Evolutionary conservation across 78 protist genomes (phyloP).

Genomic region (Dictyostelium purpureum): DNA sequence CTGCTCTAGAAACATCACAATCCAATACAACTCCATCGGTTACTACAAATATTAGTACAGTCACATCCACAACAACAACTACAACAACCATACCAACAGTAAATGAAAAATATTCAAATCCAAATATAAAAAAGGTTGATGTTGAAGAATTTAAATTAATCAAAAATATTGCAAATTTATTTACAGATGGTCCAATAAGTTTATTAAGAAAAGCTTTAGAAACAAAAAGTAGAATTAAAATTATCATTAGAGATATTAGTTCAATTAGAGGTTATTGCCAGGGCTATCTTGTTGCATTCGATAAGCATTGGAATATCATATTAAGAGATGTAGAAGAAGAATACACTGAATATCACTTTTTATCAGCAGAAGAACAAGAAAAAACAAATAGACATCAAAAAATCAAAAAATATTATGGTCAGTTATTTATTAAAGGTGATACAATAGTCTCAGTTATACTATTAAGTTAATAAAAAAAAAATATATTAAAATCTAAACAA

Average conservation of each 20-base stretch:
- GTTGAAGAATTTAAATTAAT: constrained; percentile 16
- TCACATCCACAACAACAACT: background rate
- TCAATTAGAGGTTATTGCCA: constrained; percentile 32
- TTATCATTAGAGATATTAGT: constrained; percentile 39
- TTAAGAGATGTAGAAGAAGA: constrained; percentile 69
- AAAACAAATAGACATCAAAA: background rate
- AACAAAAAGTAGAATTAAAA: background rate
- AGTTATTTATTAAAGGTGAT: constrained; percentile 61
- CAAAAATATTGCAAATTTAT: constrained; percentile 26
- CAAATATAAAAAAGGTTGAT: background rate
- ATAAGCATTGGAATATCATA: constrained; percentile 53
- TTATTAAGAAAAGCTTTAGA: constrained; percentile 42
- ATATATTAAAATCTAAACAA: background rate
- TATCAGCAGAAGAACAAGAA: background rate
- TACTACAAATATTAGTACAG: background rate
- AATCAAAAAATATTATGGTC: constrained; percentile 48
- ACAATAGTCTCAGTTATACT: constrained; percentile 46
- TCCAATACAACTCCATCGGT: background rate
- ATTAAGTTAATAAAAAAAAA: background rate
- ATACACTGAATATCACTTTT: background rate
- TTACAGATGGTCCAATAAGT: constrained; percentile 56
- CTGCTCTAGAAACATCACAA: background rate
- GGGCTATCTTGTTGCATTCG: constrained; percentile 56
- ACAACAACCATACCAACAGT: background rate
- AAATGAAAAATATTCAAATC: background rate